These are phyloP conservation scores for Globisporangium megalacanthum DNA, from an alignment of 352 stramenopile genomes.

Conservation along the genomic window DNA sequence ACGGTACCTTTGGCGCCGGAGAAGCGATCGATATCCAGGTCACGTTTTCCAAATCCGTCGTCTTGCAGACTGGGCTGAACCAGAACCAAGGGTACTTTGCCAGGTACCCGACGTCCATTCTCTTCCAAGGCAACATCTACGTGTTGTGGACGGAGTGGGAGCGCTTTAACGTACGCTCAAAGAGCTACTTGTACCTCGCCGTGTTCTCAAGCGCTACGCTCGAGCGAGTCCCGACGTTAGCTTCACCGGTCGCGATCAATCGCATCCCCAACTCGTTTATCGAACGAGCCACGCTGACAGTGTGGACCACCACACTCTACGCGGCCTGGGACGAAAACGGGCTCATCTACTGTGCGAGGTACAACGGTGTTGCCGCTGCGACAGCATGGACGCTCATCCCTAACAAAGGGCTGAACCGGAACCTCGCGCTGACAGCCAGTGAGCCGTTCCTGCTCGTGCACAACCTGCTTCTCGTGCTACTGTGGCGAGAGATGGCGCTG, in stretches of 20 bases:
- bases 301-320: conserved; percentile 48
- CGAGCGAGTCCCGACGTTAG: conserved; percentile 18
- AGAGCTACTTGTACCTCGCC: conserved; percentile 49
- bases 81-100: conserved; percentile 49
- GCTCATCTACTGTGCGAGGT: conserved; percentile 46
- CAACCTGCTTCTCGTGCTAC: conserved; percentile 49
- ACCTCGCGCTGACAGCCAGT: conserved; percentile 41
- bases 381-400: conserved; percentile 54
- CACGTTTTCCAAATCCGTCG: conserved; percentile 60
- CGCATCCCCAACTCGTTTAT: conserved; percentile 44
- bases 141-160: conserved; percentile 68
- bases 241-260: conserved; percentile 29
- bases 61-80: conserved; percentile 58
- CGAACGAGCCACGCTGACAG: conserved; percentile 29
- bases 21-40: conserved; percentile 68
- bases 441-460: conserved; percentile 43
- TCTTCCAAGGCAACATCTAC: conserved; percentile 40
- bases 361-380: conserved; percentile 30
- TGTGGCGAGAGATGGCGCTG: conserved; percentile 47
- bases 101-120: conserved; percentile 27
- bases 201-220: conserved; percentile 44
- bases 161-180: conserved; percentile 19
- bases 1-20: conserved; percentile 49
- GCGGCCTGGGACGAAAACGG: conserved; percentile 71
- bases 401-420: conserved; percentile 58